A percentile compares a stretch with the other conserved stretches of the same genome.
Evolutionary conservation across 2,329 filamentous ascomycete genomes (phyloP).

Genomic region (Fonsecaea erecta): DNA sequence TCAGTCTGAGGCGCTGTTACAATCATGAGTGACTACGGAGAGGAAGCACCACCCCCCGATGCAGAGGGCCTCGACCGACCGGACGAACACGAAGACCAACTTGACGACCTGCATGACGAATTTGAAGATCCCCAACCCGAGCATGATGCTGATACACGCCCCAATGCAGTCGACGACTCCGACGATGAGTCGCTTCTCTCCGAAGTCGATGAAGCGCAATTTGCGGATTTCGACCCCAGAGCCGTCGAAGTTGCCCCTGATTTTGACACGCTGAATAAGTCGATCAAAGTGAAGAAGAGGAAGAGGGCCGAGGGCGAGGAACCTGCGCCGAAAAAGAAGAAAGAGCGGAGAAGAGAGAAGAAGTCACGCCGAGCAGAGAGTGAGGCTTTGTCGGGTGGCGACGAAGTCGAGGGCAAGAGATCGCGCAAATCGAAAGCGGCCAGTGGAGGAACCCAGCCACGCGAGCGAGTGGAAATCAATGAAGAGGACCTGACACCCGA

Average conservation of each 20-base stretch:
- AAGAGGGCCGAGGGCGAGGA: conserved; percentile 67
- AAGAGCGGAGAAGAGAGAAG: conserved; percentile 59
- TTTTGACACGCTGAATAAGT: conserved; percentile 61
- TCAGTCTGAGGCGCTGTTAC: not conserved
- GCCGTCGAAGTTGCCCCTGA: conserved; percentile 66
- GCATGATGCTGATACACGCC: not conserved
- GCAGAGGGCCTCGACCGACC: conserved; percentile 50
- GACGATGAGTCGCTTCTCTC: conserved; percentile 67
- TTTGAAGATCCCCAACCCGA: conserved; percentile 36
- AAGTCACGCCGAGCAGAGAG: conserved; percentile 62
- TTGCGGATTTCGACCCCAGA: conserved; percentile 66
- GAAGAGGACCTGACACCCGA: conserved; percentile 79
- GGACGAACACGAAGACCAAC: conserved; percentile 39
- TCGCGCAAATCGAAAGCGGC: conserved; percentile 56
- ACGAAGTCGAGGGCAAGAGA: conserved; percentile 60
- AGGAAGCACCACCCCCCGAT: conserved; percentile 36
- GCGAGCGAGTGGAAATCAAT: conserved; percentile 65
- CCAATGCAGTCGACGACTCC: conserved; percentile 52
- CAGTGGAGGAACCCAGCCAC: conserved; percentile 54
- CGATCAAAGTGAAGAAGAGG: conserved; percentile 67
- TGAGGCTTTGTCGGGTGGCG: conserved; percentile 56
- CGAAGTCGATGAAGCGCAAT: conserved; percentile 68
- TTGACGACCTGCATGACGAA: conserved; percentile 32
- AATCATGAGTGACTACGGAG: conserved; percentile 35
- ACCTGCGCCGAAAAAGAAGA: conserved; percentile 72